Conservation (phyloP, 805 yeast genomes). For the Zygosaccharomyces rouxii region DNA sequence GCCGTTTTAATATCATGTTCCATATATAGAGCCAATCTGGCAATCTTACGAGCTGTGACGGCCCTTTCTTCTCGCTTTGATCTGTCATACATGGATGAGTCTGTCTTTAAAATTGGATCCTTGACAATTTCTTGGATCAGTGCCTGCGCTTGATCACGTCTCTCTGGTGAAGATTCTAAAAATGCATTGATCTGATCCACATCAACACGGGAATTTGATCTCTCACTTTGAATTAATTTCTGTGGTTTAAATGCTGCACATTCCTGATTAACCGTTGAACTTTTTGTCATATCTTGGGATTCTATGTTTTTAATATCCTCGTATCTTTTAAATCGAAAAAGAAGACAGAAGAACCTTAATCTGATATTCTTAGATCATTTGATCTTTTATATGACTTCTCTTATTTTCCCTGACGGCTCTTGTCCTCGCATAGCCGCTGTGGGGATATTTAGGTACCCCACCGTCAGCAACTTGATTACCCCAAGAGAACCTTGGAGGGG, state of each 20-base stretch:
- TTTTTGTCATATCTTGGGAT: conserved; percentile 31
- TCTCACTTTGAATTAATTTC: conserved; percentile 39
- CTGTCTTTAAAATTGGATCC: conserved; percentile 60
- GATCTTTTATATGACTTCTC: background rate
- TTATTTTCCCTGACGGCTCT: background rate
- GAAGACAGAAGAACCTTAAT: background rate
- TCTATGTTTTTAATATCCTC: background rate
- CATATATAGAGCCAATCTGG: conserved; percentile 56
- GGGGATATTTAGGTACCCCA: background rate
- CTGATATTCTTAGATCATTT: background rate
- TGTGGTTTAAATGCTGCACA: conserved; percentile 29
- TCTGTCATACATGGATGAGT: conserved; percentile 53
- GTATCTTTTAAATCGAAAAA: background rate
- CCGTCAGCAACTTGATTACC: background rate
- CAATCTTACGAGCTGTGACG: conserved; percentile 55
- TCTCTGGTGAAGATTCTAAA: conserved; percentile 47
- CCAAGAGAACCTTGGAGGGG: background rate
- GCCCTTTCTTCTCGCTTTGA: conserved; percentile 55
- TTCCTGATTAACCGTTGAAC: conserved; percentile 18
- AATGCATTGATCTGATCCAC: conserved; percentile 49
- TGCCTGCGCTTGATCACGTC: conserved; percentile 44
- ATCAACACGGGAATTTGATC: conserved; percentile 42
- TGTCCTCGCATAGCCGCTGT: background rate
- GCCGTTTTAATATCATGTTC: conserved; percentile 39
- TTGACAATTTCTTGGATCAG: conserved; percentile 57